Base-by-base conservation (phyloP, 1,284 basidiomycete species). In the Mycena sp. region DNA sequence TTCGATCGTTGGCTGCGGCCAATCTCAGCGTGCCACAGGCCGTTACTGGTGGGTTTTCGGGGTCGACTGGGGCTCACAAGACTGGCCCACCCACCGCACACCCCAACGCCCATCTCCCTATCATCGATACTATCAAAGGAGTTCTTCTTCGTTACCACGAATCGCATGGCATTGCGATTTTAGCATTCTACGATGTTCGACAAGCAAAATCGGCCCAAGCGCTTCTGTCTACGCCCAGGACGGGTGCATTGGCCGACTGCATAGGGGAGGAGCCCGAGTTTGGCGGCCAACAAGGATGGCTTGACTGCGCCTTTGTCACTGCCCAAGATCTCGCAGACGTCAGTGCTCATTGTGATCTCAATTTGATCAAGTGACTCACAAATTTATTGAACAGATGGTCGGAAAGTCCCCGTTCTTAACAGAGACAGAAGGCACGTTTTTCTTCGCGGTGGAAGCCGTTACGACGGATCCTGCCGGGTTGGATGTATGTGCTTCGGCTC, bases 161-260 rank as follows among this genome's bases (percentile, higher is more conserved):
- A 51, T 77, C 78, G 21, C 78, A 84, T 48, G 84, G 85, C 6
- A 73, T 83, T 29, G 78, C 88, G 48, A 76, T 89, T 61, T 73
- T 92, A 51, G 85, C 87, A 2, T 91, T 91, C 68, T 85, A 83
- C 72, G 88, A 91, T 69, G 71, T 84, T 30, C 83, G 87, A 48
- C 78, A 85, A 52, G 85, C 88, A 4, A 75, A 79, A 45, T 78
- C 78, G 9, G 86, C 87, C 11, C 79, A 80, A 52, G 70, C 73
- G 11, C 69, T 81, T 21, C 75, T 85, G 41, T 72, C 74, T 5
- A 65, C 63, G 16, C 73, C 70, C 17, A 69, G 71, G 5, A 61
- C 59, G 5, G 74, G 68, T 16, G 63, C 68, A 3, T 63, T 80
- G 41, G 69, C 72, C 7, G 74, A 74, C 28, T 75, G 71, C 43